These are phyloP conservation scores for Tetracladium marchalianum DNA, from an alignment of 495 filamentous ascomycete species.

Conservation along the genomic window DNA sequence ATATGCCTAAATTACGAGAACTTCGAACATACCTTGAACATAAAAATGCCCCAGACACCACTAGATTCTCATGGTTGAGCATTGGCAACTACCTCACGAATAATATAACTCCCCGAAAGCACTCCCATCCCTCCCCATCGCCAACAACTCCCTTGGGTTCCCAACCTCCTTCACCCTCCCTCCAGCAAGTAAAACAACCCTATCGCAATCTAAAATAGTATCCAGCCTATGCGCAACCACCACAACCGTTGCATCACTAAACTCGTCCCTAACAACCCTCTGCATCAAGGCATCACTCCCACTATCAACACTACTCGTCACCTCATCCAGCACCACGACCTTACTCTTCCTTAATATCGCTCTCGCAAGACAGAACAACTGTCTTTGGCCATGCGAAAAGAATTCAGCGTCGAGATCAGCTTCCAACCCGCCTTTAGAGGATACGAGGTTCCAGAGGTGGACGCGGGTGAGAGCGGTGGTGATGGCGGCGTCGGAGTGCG, in stretches of 20 bases:
- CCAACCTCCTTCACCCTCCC: conserved; percentile 19
- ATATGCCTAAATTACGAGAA: too few species aligned
- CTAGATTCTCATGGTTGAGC: too few species aligned
- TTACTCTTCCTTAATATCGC: conserved; percentile 25
- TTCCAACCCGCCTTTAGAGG: conserved; percentile 31
- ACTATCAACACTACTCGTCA: conserved; percentile 42
- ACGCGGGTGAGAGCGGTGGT: conserved; percentile 28
- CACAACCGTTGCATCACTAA: conserved; percentile 48
- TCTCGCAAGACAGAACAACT: conserved; percentile 37
- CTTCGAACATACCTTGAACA: too few species aligned
- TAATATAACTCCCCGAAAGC: conserved; percentile 8
- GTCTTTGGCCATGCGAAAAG: conserved; percentile 34
- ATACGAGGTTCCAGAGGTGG: conserved; percentile 28
- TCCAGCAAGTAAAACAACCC: conserved; percentile 31
- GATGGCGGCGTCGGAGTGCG: conserved; percentile 27
- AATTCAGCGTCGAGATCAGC: conserved; percentile 26
- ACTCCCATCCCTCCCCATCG: conserved; percentile 1
- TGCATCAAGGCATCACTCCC: conserved; percentile 50
- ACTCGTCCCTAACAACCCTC: conserved; percentile 47
- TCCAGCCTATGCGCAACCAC: conserved; percentile 55
- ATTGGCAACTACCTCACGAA: too few species aligned
- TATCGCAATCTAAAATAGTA: conserved; percentile 39
- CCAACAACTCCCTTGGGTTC: conserved; percentile 6
- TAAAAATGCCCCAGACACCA: too few species aligned
- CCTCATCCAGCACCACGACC: conserved; percentile 37